Conservation (phyloP, 2,329 filamentous ascomycete species). For the Xylogone sp. region DNA sequence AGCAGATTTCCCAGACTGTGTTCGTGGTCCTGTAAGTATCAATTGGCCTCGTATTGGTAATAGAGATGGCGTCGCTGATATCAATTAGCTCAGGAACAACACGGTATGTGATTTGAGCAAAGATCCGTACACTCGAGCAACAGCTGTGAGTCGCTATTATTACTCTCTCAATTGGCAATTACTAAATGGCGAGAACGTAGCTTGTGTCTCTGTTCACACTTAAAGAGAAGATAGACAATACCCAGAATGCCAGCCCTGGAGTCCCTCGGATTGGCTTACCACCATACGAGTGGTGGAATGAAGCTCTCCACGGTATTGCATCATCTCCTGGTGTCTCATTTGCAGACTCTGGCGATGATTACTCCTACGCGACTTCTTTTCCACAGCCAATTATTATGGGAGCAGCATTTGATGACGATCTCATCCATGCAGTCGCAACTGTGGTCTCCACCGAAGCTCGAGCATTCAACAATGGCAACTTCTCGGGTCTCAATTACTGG, state of each 20-base stretch:
- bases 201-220: conserved; percentile 9
- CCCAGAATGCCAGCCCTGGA: conserved; percentile 10
- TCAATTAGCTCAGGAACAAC: conserved; percentile 35
- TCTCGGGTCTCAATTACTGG: conserved; percentile 55
- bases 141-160: conserved; percentile 10
- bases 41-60: no score
- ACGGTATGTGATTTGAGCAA: conserved; percentile 20
- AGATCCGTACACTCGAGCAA: conserved; percentile 11
- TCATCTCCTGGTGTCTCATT: conserved; percentile 51
- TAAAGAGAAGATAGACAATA: conserved; percentile 14
- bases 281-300: conserved; percentile 58
- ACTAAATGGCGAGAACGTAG: conserved; percentile 1
- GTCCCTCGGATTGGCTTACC: conserved; percentile 17
- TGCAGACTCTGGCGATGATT: conserved; percentile 45
- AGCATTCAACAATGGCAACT: conserved; percentile 59
- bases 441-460: conserved; percentile 58
- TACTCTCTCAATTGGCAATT: not conserved
- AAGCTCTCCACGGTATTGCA: conserved; percentile 60
- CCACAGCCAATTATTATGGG: conserved; percentile 60
- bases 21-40: conserved; percentile 36
- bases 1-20: conserved; percentile 44
- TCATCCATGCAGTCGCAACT: conserved; percentile 53
- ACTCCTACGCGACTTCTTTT: conserved; percentile 60
- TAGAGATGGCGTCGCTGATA: no score
- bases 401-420: conserved; percentile 59